Conservation (phyloP, 2,329 filamentous ascomycete species). For the Rhynchosporium graminicola region DNA sequence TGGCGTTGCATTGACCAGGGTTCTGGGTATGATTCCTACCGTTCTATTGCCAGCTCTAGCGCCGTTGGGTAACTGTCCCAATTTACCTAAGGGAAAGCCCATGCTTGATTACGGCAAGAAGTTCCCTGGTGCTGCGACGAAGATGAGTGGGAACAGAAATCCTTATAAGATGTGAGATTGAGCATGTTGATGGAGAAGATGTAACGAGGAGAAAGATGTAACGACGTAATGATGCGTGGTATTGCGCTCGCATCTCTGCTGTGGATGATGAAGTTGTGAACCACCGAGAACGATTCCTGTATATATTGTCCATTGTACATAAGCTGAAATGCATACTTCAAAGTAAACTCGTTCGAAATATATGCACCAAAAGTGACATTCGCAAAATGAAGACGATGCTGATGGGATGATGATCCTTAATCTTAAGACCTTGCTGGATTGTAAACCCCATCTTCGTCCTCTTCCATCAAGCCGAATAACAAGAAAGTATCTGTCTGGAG, state of each 20-base stretch:
- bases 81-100: conserved; percentile 20
- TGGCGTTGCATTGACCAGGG: conserved; percentile 4
- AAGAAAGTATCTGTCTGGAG: too few species aligned
- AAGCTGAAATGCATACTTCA: too few species aligned
- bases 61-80: conserved; percentile 22
- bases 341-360: too few species aligned
- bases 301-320: too few species aligned
- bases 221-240: too few species aligned
- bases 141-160: conserved; percentile 16
- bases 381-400: too few species aligned
- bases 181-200: neutral
- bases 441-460: too few species aligned
- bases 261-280: neutral
- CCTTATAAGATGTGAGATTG: conserved; percentile 10
- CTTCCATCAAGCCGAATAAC: too few species aligned
- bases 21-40: conserved; percentile 19
- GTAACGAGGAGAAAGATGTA: neutral
- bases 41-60: conserved; percentile 22
- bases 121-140: conserved; percentile 26
- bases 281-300: too few species aligned
- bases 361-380: neutral
- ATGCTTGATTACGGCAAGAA: conserved; percentile 20
- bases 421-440: too few species aligned
- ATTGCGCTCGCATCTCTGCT: neutral
- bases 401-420: too few species aligned